phyloP scores from a whole-genome alignment of 495 filamentous ascomycete genomes.

The Podospora australis region DNA sequence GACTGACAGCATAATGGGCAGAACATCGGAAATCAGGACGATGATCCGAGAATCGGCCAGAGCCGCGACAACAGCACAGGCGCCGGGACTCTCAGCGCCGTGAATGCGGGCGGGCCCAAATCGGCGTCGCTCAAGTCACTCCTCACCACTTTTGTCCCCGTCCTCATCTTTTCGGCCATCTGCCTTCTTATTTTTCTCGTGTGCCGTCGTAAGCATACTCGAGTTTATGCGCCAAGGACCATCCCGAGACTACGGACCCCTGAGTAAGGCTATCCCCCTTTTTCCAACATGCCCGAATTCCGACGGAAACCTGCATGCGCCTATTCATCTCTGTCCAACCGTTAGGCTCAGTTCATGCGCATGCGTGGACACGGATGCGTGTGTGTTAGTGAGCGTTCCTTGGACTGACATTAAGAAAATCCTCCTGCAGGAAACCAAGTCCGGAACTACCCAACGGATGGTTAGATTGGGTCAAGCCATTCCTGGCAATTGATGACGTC shows the following conservation, averaged over 20 bases:
- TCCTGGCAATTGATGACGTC: slow-evolving; percentile 54
- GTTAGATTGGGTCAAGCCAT: slow-evolving; percentile 57
- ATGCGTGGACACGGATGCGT: no score
- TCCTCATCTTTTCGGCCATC: slow-evolving; percentile 33
- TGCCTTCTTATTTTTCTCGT: slow-evolving; percentile 27
- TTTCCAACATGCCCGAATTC: no score
- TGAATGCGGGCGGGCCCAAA: slow-evolving; percentile 6
- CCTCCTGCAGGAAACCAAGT: slow-evolving; percentile 52
- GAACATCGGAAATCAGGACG: slow-evolving; percentile 16
- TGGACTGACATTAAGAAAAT: slow-evolving; percentile 5
- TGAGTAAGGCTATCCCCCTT: slow-evolving; percentile 17
- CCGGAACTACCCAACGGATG: slow-evolving; percentile 60
- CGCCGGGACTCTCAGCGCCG: slow-evolving; percentile 20
- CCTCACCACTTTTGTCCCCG: slow-evolving; percentile 48
- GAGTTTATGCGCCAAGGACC: slow-evolving; percentile 31
- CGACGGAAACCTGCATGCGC: no score
- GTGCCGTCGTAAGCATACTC: slow-evolving; percentile 22
- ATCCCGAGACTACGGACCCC: slow-evolving; percentile 19
- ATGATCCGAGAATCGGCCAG: slow-evolving; percentile 24
- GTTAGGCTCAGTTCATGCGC: no score
- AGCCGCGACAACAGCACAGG: slow-evolving; percentile 20
- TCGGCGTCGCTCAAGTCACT: slow-evolving; percentile 28
- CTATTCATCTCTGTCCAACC: no score
- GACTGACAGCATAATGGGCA: no score
- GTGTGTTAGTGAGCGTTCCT: not conserved